Evolutionary conservation across 1,284 basidiomycete species (phyloP).

Genomic region (Pseudozyma hubeiensis): DNA sequence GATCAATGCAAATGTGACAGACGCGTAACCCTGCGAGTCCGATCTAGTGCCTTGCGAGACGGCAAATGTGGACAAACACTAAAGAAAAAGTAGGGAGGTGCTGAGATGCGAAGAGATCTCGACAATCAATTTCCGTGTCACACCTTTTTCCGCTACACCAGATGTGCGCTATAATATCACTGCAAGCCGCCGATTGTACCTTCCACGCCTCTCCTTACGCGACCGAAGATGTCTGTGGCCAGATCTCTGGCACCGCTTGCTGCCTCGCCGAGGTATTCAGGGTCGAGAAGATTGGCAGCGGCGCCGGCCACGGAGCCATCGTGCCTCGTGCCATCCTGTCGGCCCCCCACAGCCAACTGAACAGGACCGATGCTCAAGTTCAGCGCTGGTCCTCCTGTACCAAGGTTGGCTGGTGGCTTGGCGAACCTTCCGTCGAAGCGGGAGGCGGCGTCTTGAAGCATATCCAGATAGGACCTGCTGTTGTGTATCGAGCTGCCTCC

Average conservation of each 20-base stretch:
- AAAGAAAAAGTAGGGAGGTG: too few relatives aligned
- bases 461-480: slow-evolving; percentile 58
- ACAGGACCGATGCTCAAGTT: slow-evolving; percentile 62
- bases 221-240: slow-evolving; percentile 59
- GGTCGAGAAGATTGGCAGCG: slow-evolving; percentile 31
- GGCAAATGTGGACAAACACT: too few relatives aligned
- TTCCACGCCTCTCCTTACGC: slow-evolving; percentile 56
- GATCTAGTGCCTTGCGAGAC: too few relatives aligned
- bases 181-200: slow-evolving; percentile 43
- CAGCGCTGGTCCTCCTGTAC: slow-evolving; percentile 36
- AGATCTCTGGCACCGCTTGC: slow-evolving; percentile 61
- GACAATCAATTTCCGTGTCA: too few relatives aligned
- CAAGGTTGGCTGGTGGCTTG: slow-evolving; percentile 50
- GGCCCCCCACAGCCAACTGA: slow-evolving; percentile 48
- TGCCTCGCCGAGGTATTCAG: slow-evolving; percentile 57
- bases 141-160: too few relatives aligned
- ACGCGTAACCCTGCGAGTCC: too few relatives aligned
- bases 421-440: slow-evolving; percentile 53
- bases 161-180: slow-evolving; percentile 1
- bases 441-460: slow-evolving; percentile 63
- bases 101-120: too few relatives aligned
- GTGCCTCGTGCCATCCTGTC: slow-evolving; percentile 19
- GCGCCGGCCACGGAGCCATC: slow-evolving; percentile 22
- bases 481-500: slow-evolving; percentile 65
- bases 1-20: too few relatives aligned